Percentiles rank a stretch among this genome's conserved stretches.
These are phyloP conservation scores for Annulohypoxylon bovei DNA, from an alignment of 495 filamentous ascomycete genomes.

Conservation along the genomic window DNA sequence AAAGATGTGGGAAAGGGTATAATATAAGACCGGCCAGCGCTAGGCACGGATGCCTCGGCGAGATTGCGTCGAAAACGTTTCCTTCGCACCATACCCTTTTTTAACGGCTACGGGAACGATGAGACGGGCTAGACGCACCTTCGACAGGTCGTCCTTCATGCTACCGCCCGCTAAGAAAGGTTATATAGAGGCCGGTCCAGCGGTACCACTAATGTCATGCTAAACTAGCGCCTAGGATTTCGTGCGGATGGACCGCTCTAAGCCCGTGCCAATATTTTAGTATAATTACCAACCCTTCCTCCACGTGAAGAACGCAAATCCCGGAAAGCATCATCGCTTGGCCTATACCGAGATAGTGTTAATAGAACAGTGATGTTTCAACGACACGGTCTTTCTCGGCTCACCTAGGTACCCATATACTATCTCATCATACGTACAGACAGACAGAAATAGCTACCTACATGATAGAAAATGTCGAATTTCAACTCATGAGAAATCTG, in stretches of 20 bases:
- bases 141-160: slow-evolving; percentile 16
- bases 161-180: slow-evolving; percentile 3
- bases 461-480: neutral
- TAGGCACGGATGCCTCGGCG: slow-evolving; percentile 15
- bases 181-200: slow-evolving; percentile 1
- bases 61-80: slow-evolving; percentile 10
- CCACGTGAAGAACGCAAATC: slow-evolving; percentile 15
- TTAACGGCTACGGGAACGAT: slow-evolving; percentile 4
- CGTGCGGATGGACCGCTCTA: neutral
- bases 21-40: slow-evolving; percentile 14
- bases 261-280: neutral
- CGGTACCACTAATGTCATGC: slow-evolving; percentile 6
- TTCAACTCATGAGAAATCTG: neutral
- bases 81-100: slow-evolving; percentile 7
- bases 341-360: neutral
- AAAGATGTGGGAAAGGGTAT: neutral
- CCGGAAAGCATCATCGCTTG: neutral
- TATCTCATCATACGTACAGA: neutral
- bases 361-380: neutral
- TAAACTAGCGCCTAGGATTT: neutral
- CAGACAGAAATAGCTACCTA: too few relatives aligned
- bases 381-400: slow-evolving; percentile 1
- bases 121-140: slow-evolving; percentile 18
- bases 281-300: neutral
- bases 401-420: neutral